These are phyloP conservation scores for Carex myosuroides DNA, from an alignment of 176 grass and related monocot genomes.

Conservation along the genomic window DNA sequence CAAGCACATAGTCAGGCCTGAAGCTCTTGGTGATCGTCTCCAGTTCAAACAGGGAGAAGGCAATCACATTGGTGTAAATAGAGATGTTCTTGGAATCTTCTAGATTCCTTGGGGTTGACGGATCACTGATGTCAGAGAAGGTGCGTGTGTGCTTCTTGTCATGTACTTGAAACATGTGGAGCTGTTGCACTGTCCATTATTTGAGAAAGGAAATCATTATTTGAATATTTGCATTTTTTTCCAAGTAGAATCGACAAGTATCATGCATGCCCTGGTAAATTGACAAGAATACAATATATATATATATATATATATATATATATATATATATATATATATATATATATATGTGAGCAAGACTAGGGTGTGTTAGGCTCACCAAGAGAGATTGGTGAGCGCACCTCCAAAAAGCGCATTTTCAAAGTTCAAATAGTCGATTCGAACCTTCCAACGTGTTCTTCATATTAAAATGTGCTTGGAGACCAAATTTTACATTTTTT, in stretches of 20 bases:
- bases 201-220: not conserved
- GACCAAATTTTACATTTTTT: no score
- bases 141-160: slow-evolving; percentile 56
- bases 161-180: slow-evolving; percentile 79
- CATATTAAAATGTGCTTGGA: no score
- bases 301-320: not conserved
- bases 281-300: not conserved
- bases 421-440: no score
- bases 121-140: slow-evolving; percentile 71
- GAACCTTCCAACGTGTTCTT: no score
- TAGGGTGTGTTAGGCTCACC: no score
- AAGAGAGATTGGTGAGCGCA: no score
- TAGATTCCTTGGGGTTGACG: slow-evolving; percentile 59
- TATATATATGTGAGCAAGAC: no score
- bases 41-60: slow-evolving; percentile 92
- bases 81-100: slow-evolving; percentile 90
- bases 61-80: slow-evolving; percentile 94
- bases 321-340: no score
- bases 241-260: not conserved
- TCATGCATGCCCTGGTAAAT: not conserved
- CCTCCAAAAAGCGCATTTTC: no score
- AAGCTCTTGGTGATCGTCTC: slow-evolving; percentile 99
- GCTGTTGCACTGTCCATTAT: slow-evolving; percentile 67
- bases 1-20: slow-evolving; percentile 86
- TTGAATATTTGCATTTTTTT: not conserved